Percentiles rank a stretch among this genome's conserved stretches.
phyloP scores from a whole-genome alignment of 441 rosid genomes.

The Gossypium trilobum region DNA sequence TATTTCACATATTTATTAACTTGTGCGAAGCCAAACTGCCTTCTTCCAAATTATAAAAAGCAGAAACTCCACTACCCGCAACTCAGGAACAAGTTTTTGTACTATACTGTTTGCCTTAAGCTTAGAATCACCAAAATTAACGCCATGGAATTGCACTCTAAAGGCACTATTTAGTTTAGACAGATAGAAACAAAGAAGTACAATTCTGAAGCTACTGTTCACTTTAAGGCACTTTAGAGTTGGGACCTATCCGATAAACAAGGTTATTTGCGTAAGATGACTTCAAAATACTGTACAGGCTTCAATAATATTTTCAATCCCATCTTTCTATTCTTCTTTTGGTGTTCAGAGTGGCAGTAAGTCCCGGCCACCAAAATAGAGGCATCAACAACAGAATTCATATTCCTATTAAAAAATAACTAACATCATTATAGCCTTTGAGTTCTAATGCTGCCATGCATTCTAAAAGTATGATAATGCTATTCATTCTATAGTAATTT shows the following conservation, averaged over 20 bases:
- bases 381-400: background rate
- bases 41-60: background rate
- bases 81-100: background rate
- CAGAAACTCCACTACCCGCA: background rate
- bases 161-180: background rate
- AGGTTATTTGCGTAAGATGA: background rate
- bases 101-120: background rate
- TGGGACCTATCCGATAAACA: background rate
- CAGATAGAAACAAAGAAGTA: background rate
- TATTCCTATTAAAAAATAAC: background rate
- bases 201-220: background rate
- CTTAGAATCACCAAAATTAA: background rate
- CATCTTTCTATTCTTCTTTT: background rate
- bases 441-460: background rate
- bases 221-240: background rate
- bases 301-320: background rate
- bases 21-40: background rate
- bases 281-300: background rate
- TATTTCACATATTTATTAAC: constrained; percentile 1
- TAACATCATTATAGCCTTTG: background rate
- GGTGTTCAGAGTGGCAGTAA: background rate
- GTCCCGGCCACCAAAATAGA: background rate
- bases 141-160: background rate
- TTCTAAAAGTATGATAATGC: background rate
- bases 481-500: background rate